phyloP scores from a whole-genome alignment of 306 rosid species.

The Cucumis sativus region DNA sequence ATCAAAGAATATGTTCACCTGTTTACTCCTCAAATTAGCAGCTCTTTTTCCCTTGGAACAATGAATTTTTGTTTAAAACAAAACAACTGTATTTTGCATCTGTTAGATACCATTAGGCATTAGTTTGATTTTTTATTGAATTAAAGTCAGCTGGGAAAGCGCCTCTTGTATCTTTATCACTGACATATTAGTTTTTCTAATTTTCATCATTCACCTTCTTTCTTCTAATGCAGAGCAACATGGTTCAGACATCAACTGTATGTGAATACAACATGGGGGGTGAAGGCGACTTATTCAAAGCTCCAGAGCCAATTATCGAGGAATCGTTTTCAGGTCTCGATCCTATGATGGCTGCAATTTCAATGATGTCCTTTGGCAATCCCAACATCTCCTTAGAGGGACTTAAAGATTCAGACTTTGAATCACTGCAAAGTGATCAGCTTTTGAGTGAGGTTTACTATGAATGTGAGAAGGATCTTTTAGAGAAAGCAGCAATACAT shows the following conservation, averaged over 20 bases:
- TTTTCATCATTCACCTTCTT: background rate
- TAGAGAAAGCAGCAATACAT: constrained; percentile 55
- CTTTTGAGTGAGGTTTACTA: constrained; percentile 68
- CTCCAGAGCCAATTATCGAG: constrained; percentile 76
- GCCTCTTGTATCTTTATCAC: background rate
- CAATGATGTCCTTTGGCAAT: constrained; percentile 73
- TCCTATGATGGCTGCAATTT: constrained; percentile 59
- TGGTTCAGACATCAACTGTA: constrained; percentile 42
- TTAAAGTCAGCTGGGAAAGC: background rate
- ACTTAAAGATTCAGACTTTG: constrained; percentile 52
- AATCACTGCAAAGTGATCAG: constrained; percentile 73
- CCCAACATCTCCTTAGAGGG: constrained; percentile 50
- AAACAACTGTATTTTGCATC: background rate
- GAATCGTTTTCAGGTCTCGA: constrained; percentile 43
- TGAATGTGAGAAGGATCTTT: constrained; percentile 65
- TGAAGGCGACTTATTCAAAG: constrained; percentile 92
- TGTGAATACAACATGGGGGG: constrained; percentile 77
- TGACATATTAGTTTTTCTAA: background rate
- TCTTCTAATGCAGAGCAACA: constrained; percentile 41
- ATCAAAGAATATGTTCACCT: constrained; percentile 3
- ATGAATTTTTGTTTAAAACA: background rate
- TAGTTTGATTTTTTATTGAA: background rate
- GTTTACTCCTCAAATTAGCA: background rate
- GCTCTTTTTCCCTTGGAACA: background rate
- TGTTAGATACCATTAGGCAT: background rate